A percentile compares a stretch with the other conserved stretches of the same genome.
phyloP scores from a whole-genome alignment of 768 basidiomycete genomes.

The Pleurotus eryngii region DNA sequence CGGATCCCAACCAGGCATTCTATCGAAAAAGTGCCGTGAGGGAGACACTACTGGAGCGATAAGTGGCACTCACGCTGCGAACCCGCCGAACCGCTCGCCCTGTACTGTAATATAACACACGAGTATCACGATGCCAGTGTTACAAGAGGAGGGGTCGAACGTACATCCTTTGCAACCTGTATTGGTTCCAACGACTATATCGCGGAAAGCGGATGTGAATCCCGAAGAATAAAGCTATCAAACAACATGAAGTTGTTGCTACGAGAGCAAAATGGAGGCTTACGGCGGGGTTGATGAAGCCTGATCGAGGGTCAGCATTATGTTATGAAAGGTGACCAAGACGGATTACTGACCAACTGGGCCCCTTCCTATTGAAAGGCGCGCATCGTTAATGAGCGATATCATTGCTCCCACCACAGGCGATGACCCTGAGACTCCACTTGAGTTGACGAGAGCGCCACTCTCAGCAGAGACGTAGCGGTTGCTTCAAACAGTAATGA shows the following conservation, averaged over 20 bases:
- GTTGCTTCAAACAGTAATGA: slow-evolving; percentile 7
- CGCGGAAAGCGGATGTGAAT: slow-evolving; percentile 36
- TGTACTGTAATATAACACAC: slow-evolving; percentile 20
- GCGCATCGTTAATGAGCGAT: slow-evolving; percentile 36
- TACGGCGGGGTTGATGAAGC: slow-evolving; percentile 44
- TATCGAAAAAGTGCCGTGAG: slow-evolving; percentile 8
- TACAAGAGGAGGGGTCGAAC: slow-evolving; percentile 4
- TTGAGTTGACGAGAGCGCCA: slow-evolving; percentile 21
- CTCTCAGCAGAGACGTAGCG: slow-evolving; percentile 18
- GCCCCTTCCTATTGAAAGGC: slow-evolving; percentile 30
- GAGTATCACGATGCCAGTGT: not conserved
- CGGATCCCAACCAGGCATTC: slow-evolving; percentile 40
- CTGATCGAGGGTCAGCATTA: slow-evolving; percentile 9
- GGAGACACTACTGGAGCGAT: not conserved
- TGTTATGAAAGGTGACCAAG: slow-evolving; percentile 15
- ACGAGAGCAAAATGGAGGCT: slow-evolving; percentile 7
- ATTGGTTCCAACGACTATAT: slow-evolving; percentile 40
- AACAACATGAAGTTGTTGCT: not conserved
- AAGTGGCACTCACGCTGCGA: slow-evolving; percentile 27
- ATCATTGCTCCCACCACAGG: slow-evolving; percentile 34
- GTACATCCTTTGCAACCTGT: slow-evolving; percentile 42
- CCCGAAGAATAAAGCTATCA: slow-evolving; percentile 24
- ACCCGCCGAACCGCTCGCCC: slow-evolving; percentile 27
- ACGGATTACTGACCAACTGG: slow-evolving; percentile 26
- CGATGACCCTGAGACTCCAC: slow-evolving; percentile 30